phyloP scores from a whole-genome alignment of 139 green algal genomes.

The Coelastrella sp. region DNA sequence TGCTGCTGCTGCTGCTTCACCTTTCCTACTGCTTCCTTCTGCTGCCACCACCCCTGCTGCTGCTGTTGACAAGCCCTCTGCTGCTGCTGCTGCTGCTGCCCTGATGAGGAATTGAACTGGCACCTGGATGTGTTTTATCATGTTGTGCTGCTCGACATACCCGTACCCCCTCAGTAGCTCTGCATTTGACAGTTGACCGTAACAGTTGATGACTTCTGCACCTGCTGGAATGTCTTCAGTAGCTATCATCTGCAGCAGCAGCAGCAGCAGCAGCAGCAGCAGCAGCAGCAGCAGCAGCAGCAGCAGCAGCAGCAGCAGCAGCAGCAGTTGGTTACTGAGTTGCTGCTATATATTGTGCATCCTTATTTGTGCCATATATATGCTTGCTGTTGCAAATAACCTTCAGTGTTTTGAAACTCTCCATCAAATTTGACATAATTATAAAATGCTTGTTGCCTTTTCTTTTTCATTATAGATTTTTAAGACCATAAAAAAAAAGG shows the following conservation, averaged over 20 bases:
- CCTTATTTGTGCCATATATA: background rate
- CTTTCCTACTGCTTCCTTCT: background rate
- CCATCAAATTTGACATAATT: too few species aligned
- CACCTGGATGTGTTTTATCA: conserved; percentile 53
- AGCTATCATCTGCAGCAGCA: conserved; percentile 73
- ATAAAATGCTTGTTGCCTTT: too few species aligned
- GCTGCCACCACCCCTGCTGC: background rate
- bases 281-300: conserved; percentile 3
- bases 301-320: background rate
- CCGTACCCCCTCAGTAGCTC: conserved; percentile 79
- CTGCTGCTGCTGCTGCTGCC: conserved; percentile 24
- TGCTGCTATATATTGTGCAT: background rate
- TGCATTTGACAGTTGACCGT: conserved; percentile 68
- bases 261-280: conserved; percentile 9
- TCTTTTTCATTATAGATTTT: too few species aligned
- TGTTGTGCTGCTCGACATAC: conserved; percentile 60
- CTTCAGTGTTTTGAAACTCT: too few species aligned
- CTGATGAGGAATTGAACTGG: conserved; percentile 40
- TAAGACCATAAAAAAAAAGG: too few species aligned
- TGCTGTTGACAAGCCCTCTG: background rate
- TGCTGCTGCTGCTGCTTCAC: background rate
- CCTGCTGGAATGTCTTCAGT: conserved; percentile 63
- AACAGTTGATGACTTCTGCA: conserved; percentile 80
- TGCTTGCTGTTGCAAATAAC: too few species aligned
- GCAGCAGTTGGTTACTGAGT: background rate